Evolutionary conservation across 441 rosid genomes (phyloP).

Genomic region (Isatis lusitanica): DNA sequence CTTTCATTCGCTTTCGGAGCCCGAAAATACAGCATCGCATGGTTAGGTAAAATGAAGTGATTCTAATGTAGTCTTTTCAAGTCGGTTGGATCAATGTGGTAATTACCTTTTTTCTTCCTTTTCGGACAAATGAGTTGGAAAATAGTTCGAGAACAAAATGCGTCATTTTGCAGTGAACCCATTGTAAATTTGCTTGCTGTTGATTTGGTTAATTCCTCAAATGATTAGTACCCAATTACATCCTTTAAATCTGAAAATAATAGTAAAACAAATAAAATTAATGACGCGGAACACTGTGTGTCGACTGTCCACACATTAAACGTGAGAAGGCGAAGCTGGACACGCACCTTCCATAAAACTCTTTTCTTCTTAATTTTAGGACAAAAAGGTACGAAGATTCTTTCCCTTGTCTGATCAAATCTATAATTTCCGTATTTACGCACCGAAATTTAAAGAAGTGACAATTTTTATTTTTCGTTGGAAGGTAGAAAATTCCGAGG

Average conservation of each 20-base stretch:
- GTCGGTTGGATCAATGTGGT: no score
- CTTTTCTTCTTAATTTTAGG: not conserved
- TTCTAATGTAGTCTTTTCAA: not conserved
- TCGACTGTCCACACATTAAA: constrained; percentile 4
- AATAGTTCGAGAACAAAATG: not conserved
- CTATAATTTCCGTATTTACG: not conserved
- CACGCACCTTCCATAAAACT: constrained; percentile 30
- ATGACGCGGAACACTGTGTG: not conserved
- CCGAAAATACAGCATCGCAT: not conserved
- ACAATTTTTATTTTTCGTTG: not conserved
- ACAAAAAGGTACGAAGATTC: constrained; percentile 12
- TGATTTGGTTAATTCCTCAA: not conserved
- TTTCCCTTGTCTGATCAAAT: constrained; percentile 8
- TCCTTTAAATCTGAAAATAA: not conserved
- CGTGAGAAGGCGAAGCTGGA: constrained; percentile 37
- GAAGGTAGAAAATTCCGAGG: constrained; percentile 1
- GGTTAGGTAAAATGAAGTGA: not conserved
- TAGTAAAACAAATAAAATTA: not conserved
- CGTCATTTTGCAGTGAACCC: no score
- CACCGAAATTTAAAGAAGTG: not conserved
- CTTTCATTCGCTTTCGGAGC: no score
- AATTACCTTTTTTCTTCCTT: no score
- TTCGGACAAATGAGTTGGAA: not conserved
- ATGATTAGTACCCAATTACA: not conserved
- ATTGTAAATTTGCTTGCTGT: not conserved